Evolutionary conservation across 192 early-diverging fungal genomes (phyloP).

Genomic region (Allomyces macrogynus): DNA sequence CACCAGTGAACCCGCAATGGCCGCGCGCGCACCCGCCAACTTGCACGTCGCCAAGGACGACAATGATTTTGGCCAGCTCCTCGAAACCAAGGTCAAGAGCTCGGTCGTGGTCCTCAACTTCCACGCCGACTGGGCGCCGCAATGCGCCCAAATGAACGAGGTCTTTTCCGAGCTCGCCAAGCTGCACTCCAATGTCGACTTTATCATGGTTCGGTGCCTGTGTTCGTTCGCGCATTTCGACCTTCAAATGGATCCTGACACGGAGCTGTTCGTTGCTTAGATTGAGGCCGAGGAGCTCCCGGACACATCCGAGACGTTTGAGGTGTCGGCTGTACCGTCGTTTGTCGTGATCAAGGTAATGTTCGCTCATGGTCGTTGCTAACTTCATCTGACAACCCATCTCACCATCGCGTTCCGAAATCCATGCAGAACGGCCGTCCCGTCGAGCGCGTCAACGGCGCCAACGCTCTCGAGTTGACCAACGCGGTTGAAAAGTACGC

Average conservation of each 20-base stretch:
- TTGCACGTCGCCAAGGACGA: constrained; percentile 19
- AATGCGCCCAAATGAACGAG: constrained; percentile 79
- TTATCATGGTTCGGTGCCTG: constrained; percentile 38
- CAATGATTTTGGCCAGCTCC: constrained; percentile 14
- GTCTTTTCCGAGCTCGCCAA: constrained; percentile 69
- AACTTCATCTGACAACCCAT: too few species aligned
- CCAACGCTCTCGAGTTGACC: constrained; percentile 63
- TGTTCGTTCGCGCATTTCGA: not conserved
- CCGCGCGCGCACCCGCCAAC: constrained; percentile 9
- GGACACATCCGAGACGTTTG: constrained; percentile 67
- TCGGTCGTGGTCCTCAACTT: constrained; percentile 54
- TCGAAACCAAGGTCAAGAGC: constrained; percentile 9
- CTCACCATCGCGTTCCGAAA: not conserved
- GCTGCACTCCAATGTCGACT: constrained; percentile 52
- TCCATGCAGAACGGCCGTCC: constrained; percentile 31
- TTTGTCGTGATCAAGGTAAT: constrained; percentile 65
- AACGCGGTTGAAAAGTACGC: constrained; percentile 43
- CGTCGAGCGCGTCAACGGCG: constrained; percentile 67
- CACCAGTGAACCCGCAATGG: too few species aligned
- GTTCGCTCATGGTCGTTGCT: too few species aligned
- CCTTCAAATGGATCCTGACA: not conserved
- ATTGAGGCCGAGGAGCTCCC: constrained; percentile 78
- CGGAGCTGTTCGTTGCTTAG: constrained; percentile 8
- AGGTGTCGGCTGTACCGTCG: constrained; percentile 79
- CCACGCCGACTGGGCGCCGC: constrained; percentile 75